phyloP scores from a whole-genome alignment of 2,329 filamentous ascomycete species.

The Colletotrichum sp. region DNA sequence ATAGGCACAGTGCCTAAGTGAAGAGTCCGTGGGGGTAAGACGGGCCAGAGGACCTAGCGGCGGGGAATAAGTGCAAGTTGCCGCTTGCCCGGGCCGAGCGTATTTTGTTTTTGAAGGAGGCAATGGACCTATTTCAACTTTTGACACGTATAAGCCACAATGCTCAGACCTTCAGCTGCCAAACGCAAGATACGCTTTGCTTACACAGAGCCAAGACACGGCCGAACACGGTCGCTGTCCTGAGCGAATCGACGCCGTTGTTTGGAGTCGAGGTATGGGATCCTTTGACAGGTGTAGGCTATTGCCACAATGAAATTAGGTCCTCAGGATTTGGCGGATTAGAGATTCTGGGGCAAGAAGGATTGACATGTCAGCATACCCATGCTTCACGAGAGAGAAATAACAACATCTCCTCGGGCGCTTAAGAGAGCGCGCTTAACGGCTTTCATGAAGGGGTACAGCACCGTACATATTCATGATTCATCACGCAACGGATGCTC shows the following conservation, averaged over 20 bases:
- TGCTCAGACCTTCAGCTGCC: slow-evolving; percentile 17
- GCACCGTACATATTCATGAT: background rate
- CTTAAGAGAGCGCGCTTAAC: background rate
- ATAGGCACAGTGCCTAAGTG: background rate
- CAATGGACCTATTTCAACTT: background rate
- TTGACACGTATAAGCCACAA: slow-evolving; percentile 15
- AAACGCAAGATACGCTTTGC: slow-evolving; percentile 20
- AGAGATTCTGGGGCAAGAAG: background rate
- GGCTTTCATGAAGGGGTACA: background rate
- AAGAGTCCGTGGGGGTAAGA: background rate
- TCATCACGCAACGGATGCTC: background rate
- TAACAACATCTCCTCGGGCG: background rate
- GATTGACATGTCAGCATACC: background rate
- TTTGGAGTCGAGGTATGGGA: background rate
- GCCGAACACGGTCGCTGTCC: background rate
- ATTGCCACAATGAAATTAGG: background rate
- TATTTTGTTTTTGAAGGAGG: background rate
- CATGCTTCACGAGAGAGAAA: background rate
- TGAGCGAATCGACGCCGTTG: background rate
- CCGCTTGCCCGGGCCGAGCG: slow-evolving; percentile 10
- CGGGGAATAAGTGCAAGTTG: background rate
- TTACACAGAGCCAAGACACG: slow-evolving; percentile 18
- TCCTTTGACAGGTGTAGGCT: background rate
- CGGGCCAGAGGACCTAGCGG: background rate
- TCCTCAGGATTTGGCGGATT: background rate